These are phyloP conservation scores for Phragmites australis DNA, from an alignment of 176 grass and related monocot species.

Conservation along the genomic window DNA sequence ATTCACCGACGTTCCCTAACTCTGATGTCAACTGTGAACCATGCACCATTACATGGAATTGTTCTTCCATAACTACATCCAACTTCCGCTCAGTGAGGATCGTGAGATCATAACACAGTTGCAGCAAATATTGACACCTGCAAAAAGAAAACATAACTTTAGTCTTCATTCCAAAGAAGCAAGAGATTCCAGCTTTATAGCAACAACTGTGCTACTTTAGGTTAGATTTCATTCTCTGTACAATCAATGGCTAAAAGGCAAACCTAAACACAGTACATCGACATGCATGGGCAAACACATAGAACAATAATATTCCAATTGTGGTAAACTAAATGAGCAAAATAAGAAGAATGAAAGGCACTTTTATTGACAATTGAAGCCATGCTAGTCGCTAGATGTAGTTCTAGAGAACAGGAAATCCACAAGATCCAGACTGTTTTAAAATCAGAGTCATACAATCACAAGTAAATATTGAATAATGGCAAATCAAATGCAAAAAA, in stretches of 20 bases:
- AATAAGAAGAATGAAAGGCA: slow-evolving; percentile 1
- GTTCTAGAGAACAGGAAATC: neutral
- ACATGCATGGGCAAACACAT: neutral
- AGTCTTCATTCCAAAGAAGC: neutral
- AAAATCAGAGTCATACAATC: too few relatives aligned
- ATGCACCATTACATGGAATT: neutral
- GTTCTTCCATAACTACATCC: neutral
- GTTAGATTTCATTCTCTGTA: neutral
- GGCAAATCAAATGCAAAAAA: neutral
- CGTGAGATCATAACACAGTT: neutral
- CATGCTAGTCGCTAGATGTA: slow-evolving; percentile 1
- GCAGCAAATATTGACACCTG: slow-evolving; percentile 3
- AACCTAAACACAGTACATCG: neutral
- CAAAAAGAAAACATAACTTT: neutral
- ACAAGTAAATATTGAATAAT: too few relatives aligned
- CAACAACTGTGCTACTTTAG: neutral
- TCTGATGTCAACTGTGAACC: neutral
- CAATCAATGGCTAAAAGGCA: neutral
- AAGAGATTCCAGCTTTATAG: neutral
- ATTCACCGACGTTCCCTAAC: neutral
- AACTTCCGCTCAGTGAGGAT: neutral
- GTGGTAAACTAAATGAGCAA: neutral
- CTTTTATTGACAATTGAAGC: neutral
- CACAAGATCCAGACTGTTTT: neutral
- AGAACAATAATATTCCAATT: neutral